phyloP scores from a whole-genome alignment of 306 rosid species.

The Castanea mollissima region DNA sequence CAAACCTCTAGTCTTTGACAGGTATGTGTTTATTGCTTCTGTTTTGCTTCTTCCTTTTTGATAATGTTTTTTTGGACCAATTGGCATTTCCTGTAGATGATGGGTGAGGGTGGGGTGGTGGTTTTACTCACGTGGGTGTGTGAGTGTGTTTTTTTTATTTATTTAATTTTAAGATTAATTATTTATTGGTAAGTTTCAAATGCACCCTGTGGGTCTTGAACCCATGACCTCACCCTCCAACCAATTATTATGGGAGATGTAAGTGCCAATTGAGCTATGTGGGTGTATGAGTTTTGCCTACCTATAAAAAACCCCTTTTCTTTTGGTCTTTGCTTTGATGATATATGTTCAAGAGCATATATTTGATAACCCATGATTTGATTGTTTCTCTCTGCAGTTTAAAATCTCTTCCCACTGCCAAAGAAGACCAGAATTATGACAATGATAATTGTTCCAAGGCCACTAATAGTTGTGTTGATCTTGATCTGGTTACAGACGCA shows the following conservation, averaged over 20 bases:
- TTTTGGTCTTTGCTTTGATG: neutral
- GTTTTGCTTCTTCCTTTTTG: neutral
- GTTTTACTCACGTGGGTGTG: neutral
- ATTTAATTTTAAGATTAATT: too few relatives aligned
- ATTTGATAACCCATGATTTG: neutral
- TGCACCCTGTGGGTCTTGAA: too few relatives aligned
- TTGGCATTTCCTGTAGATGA: neutral
- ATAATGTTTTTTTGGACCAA: neutral
- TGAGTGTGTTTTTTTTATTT: neutral
- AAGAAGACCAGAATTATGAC: constrained; percentile 26
- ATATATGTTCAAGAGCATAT: neutral
- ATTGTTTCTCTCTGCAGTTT: constrained; percentile 35
- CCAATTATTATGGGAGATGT: too few relatives aligned
- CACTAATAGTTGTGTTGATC: constrained; percentile 41
- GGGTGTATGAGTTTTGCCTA: neutral
- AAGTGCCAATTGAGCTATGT: too few relatives aligned
- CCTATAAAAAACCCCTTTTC: neutral
- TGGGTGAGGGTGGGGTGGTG: neutral
- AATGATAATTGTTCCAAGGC: constrained; percentile 18
- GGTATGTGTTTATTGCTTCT: constrained; percentile 20
- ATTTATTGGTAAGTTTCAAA: too few relatives aligned
- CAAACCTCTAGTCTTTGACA: constrained; percentile 78
- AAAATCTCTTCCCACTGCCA: constrained; percentile 62
- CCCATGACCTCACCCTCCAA: too few relatives aligned
- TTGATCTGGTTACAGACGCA: constrained; percentile 54